Conservation (phyloP, 768 basidiomycete genomes). For the Dacryopinax primogenitus region DNA sequence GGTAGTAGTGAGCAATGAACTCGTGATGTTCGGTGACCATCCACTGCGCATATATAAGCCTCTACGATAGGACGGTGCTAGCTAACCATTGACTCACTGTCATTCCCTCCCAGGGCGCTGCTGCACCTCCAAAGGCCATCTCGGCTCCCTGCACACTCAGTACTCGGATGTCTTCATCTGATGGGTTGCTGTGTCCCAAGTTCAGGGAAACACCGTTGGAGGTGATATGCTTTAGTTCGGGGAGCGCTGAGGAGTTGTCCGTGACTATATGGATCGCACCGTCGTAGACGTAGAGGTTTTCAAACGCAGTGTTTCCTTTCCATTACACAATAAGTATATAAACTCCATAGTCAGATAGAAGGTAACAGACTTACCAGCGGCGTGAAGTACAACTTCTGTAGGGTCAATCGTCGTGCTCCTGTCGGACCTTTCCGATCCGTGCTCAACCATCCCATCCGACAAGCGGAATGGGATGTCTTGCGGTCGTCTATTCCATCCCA, state of each 20-base stretch:
- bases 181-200: neutral
- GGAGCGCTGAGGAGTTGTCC: neutral
- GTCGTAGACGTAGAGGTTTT: neutral
- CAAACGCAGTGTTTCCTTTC: neutral
- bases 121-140: neutral
- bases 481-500: neutral
- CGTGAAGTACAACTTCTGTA: neutral
- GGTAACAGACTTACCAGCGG: neutral
- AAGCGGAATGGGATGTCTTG: neutral
- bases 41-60: neutral
- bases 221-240: neutral
- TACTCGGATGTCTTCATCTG: neutral
- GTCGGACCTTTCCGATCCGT: neutral
- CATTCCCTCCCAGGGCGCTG: neutral
- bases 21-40: neutral
- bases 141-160: neutral
- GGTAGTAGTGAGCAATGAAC: constrained; percentile 1
- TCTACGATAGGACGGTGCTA: neutral
- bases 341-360: neutral
- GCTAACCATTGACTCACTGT: neutral
- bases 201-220: neutral
- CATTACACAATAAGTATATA: neutral
- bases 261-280: neutral
- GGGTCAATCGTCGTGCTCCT: neutral
- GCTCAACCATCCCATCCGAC: no score